phyloP scores from a whole-genome alignment of 208 protist species.

The Trypanosoma lewisi region DNA sequence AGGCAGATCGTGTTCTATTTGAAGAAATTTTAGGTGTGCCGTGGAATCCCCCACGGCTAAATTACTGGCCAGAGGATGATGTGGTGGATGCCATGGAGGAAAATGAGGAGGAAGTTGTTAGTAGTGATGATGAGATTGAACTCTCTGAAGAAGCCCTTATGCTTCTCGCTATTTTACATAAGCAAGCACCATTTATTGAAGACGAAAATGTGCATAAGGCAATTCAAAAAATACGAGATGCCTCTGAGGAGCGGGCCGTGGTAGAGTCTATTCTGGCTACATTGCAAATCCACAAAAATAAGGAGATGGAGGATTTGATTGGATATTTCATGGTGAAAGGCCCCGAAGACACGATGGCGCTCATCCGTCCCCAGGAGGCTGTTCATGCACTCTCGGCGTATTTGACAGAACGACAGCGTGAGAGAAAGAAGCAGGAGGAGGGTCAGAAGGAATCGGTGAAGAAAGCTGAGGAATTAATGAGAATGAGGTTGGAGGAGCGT shows the following conservation, averaged over 20 bases:
- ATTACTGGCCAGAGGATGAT: slow-evolving; percentile 78
- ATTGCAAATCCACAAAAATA: slow-evolving; percentile 81
- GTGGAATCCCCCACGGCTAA: slow-evolving; percentile 81
- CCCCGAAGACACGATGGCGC: slow-evolving; percentile 55
- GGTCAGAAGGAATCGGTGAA: slow-evolving; percentile 17
- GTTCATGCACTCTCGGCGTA: slow-evolving; percentile 79
- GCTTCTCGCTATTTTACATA: slow-evolving; percentile 84
- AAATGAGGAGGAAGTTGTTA: slow-evolving; percentile 38
- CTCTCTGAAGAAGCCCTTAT: slow-evolving; percentile 76
- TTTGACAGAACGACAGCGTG: slow-evolving; percentile 65
- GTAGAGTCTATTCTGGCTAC: slow-evolving; percentile 93
- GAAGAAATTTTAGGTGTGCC: slow-evolving; percentile 92
- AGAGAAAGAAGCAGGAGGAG: slow-evolving; percentile 15
- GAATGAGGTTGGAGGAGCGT: slow-evolving; percentile 34
- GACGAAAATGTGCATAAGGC: slow-evolving; percentile 75
- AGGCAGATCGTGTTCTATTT: slow-evolving; percentile 95
- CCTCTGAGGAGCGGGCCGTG: slow-evolving; percentile 79
- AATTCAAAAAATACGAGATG: slow-evolving; percentile 58
- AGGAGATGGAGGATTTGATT: slow-evolving; percentile 88
- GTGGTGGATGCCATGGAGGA: slow-evolving; percentile 38
- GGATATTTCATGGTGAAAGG: slow-evolving; percentile 80
- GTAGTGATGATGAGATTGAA: slow-evolving; percentile 53
- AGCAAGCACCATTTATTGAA: slow-evolving; percentile 86
- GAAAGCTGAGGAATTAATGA: slow-evolving; percentile 35
- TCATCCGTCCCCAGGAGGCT: slow-evolving; percentile 85